Conservation (phyloP, 1,284 basidiomycete genomes). For the Uromyces viciae-fabae region DNA sequence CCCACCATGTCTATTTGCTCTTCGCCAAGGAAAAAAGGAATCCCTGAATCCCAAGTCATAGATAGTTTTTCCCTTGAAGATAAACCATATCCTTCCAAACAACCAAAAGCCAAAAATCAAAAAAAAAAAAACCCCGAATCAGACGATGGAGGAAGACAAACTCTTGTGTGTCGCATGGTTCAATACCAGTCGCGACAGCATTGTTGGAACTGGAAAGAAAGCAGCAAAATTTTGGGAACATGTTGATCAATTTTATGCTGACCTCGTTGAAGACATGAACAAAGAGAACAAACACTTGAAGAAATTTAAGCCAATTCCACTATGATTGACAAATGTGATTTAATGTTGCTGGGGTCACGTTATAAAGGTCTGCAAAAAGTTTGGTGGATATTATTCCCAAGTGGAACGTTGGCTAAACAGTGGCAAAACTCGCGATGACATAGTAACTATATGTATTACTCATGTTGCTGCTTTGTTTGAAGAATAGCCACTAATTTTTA, state of each 20-base stretch:
- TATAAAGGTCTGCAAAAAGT: neutral
- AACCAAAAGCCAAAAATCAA: no score
- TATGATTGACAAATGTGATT: neutral
- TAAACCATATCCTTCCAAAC: no score
- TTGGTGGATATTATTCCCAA: neutral
- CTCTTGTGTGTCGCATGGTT: slow-evolving; percentile 60
- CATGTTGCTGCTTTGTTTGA: neutral
- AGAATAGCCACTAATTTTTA: neutral
- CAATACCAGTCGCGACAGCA: neutral
- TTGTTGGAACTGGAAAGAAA: neutral
- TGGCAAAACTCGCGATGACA: neutral
- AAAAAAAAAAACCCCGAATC: neutral
- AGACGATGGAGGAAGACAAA: neutral
- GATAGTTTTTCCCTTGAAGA: no score
- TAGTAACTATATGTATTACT: neutral
- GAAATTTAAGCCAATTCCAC: neutral
- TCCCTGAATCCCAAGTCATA: no score
- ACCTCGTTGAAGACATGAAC: neutral
- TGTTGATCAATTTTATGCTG: neutral
- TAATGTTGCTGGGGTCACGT: neutral
- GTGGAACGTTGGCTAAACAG: neutral
- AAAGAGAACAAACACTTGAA: neutral
- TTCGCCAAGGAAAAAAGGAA: no score
- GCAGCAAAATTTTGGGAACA: neutral
- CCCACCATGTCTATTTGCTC: no score